A percentile compares a stretch with the other conserved stretches of the same genome.
These are phyloP conservation scores for Fusarium chaquense DNA, from an alignment of 2,329 filamentous ascomycete species.

Conservation along the genomic window DNA sequence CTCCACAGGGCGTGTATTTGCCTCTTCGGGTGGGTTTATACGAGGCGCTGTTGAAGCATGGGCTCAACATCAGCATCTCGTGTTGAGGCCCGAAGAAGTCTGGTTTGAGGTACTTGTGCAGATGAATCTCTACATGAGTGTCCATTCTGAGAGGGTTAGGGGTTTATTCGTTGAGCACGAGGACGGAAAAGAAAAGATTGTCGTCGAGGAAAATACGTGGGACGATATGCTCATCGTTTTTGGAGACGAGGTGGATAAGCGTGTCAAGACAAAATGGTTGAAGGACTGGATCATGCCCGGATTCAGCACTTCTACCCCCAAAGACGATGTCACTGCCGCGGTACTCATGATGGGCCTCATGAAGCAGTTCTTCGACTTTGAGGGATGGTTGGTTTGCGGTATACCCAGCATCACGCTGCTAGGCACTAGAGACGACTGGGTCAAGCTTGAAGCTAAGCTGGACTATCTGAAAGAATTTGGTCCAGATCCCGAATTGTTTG, in stretches of 20 bases:
- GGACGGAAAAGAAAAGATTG: constrained; percentile 57
- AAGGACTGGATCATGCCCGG: constrained; percentile 57
- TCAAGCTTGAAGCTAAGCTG: constrained; percentile 55
- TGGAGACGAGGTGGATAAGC: constrained; percentile 56
- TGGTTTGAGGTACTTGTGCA: constrained; percentile 68
- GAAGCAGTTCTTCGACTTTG: constrained; percentile 56
- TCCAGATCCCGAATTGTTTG: constrained; percentile 55
- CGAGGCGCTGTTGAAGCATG: constrained; percentile 61
- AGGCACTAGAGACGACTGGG: constrained; percentile 57
- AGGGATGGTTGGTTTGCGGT: constrained; percentile 56
- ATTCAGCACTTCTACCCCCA: constrained; percentile 56
- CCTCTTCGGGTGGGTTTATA: constrained; percentile 57
- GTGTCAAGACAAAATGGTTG: constrained; percentile 57
- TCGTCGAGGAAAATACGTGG: constrained; percentile 46
- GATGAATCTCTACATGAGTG: constrained; percentile 63
- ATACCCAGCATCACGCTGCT: constrained; percentile 58
- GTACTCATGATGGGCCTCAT: constrained; percentile 61
- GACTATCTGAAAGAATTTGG: constrained; percentile 60
- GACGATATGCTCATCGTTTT: constrained; percentile 48
- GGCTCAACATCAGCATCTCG: constrained; percentile 62
- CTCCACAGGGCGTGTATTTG: constrained; percentile 38
- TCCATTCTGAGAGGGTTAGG: constrained; percentile 60
- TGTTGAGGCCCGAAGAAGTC: constrained; percentile 65
- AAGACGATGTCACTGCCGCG: constrained; percentile 56
- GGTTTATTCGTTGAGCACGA: constrained; percentile 59